Base-by-base conservation (phyloP, 176 grass and related monocot genomes). In the Ananas comosus region DNA sequence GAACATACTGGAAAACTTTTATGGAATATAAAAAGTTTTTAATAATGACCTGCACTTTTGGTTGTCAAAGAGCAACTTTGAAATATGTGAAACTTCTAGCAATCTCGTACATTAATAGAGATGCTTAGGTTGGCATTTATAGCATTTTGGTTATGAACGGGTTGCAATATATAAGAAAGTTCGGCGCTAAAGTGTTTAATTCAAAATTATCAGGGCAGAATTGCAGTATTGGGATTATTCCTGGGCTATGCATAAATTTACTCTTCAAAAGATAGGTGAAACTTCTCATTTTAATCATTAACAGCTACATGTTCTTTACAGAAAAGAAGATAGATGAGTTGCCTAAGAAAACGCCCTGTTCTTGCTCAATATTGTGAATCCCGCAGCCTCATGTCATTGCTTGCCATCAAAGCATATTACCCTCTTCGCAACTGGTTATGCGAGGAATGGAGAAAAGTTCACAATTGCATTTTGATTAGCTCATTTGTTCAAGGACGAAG, bases 291-390 rank as follows among this genome's bases (percentile, higher is more conserved):
- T 61, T 21, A n/a, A 61, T 2, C 1, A 61, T 61, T 22, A 61
- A 9, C 21, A 22, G 21, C 33, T 42, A 42, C 33, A 42, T 42
- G 4, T 42, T 67, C 13, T 67, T 33, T 2, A 67, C 65, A 67
- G 65, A 67, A 49, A 67, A 67, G 29, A 67, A 67, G 65, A n/a
- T 67, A 10, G 65, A 67, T 3, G 65, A 67, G 28, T 67, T 67
- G 65, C 65, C 65, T 6, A 67, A 67, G 14, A 67, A 67, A 48
- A 18, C 33, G 1, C 33, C 65, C 28, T 67, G 65, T 49, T 67
- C 65, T 48, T 67, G 65, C 28, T 17, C 65, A 13, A 67, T 67
- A 67, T 67, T 67, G 28, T 67, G 33, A 48, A 67, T 27, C 16
- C 65, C 10, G 65, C 28, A 67, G 65, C 65, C 18, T 16, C 65